Evolutionary conservation across 2,329 filamentous ascomycete genomes (phyloP).

Genomic region (Microcyclosporella mali): DNA sequence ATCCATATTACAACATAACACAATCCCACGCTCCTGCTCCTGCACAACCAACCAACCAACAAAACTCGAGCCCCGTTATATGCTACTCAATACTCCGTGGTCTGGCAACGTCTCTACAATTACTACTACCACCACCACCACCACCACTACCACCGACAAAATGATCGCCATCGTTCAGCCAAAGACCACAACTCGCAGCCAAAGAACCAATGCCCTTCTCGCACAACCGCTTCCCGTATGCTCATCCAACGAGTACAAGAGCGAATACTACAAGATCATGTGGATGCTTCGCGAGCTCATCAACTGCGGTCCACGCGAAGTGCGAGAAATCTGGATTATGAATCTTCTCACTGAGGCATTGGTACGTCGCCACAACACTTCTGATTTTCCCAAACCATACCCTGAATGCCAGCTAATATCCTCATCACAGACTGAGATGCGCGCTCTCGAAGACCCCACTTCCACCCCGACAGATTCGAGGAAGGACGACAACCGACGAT

Average conservation of each 20-base stretch:
- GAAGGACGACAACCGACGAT: conserved; percentile 11
- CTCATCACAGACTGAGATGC: conserved; percentile 5
- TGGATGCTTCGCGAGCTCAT: conserved; percentile 16
- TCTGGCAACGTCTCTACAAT: too few relatives aligned
- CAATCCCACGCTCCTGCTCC: too few relatives aligned
- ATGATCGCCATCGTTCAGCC: conserved; percentile 9
- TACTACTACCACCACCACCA: not conserved
- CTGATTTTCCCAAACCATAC: not conserved
- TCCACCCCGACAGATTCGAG: conserved; percentile 11
- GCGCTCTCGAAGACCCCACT: conserved; percentile 13
- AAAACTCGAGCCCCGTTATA: too few relatives aligned
- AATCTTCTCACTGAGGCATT: conserved; percentile 14
- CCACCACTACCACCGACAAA: not conserved
- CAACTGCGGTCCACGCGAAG: conserved; percentile 11
- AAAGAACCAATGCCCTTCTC: conserved; percentile 13
- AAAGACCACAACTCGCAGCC: conserved; percentile 13
- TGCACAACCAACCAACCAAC: too few relatives aligned
- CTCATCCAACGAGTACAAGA: conserved; percentile 15
- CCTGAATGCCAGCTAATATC: not conserved
- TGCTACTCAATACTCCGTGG: too few relatives aligned
- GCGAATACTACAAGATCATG: conserved; percentile 17
- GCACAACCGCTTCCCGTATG: conserved; percentile 12
- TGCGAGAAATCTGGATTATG: conserved; percentile 14
- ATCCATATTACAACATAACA: too few relatives aligned
- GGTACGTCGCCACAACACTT: conserved; percentile 1